Percentiles rank a stretch among this genome's conserved stretches.
Conservation (phyloP, 495 filamentous ascomycete genomes). For the Hyaloscypha bicolor region DNA sequence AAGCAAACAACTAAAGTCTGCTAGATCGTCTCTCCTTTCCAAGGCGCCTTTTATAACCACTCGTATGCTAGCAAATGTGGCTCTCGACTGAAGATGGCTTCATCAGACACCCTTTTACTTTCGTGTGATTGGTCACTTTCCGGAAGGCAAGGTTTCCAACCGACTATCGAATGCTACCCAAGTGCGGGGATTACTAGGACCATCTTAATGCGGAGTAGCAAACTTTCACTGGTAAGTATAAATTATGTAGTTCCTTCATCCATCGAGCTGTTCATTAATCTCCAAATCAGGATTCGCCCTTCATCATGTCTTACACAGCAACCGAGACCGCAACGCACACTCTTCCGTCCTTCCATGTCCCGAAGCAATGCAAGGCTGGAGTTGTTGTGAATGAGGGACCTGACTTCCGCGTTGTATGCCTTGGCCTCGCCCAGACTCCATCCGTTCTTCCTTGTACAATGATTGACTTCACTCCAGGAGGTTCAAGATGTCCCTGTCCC, state of each 20-base stretch:
- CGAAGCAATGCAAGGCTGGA: constrained; percentile 55
- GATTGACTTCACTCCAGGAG: not conserved
- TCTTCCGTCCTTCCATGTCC: constrained; percentile 39
- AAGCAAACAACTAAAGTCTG: too few species aligned
- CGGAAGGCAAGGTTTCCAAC: too few species aligned
- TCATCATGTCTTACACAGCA: constrained; percentile 7
- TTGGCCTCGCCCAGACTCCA: not conserved
- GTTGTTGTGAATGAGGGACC: constrained; percentile 58
- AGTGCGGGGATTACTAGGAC: too few species aligned
- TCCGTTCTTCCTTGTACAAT: not conserved
- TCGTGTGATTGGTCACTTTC: too few species aligned
- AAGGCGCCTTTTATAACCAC: too few species aligned
- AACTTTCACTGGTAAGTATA: not conserved
- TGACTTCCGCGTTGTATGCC: constrained; percentile 47
- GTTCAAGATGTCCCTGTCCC: constrained; percentile 56
- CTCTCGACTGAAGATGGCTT: too few species aligned
- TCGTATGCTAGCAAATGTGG: too few species aligned
- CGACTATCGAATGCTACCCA: too few species aligned
- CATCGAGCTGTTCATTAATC: not conserved
- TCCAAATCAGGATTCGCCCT: not conserved
- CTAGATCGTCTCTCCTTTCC: too few species aligned
- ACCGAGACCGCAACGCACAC: constrained; percentile 6
- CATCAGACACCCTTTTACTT: too few species aligned
- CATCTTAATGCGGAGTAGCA: too few species aligned
- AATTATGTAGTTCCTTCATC: not conserved